Evolutionary conservation across 805 yeast genomes (phyloP).

Genomic region (Candida stauntonica): DNA sequence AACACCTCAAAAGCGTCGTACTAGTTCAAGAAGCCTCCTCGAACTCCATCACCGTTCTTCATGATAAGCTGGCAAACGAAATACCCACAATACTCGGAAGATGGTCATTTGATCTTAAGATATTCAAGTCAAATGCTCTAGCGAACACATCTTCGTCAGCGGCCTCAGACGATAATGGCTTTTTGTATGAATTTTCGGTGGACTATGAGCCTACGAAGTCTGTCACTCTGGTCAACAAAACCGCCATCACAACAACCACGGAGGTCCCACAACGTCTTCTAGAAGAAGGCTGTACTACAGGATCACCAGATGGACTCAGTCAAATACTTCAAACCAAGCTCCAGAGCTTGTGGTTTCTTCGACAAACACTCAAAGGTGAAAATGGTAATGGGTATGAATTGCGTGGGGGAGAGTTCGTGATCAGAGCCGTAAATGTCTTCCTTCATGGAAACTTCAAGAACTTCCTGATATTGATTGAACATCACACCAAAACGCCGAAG

Average conservation of each 20-base stretch:
- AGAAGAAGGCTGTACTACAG: constrained; percentile 50
- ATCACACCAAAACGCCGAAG: constrained; percentile 3
- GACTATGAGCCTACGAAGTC: constrained; percentile 18
- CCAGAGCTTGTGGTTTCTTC: constrained; percentile 63
- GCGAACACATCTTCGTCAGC: too few species aligned
- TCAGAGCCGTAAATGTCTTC: constrained; percentile 67
- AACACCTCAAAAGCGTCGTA: constrained; percentile 30
- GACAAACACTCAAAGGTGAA: constrained; percentile 71
- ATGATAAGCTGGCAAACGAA: constrained; percentile 66
- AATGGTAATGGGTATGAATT: constrained; percentile 65
- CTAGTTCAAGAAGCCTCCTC: constrained; percentile 45
- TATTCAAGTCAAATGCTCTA: constrained; percentile 58
- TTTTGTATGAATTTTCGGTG: constrained; percentile 13
- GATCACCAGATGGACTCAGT: constrained; percentile 55
- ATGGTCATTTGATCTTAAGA: constrained; percentile 67
- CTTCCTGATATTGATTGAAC: constrained; percentile 39
- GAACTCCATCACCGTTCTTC: constrained; percentile 61
- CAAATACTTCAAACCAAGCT: constrained; percentile 50
- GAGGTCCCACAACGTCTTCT: constrained; percentile 28
- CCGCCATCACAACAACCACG: constrained; percentile 27
- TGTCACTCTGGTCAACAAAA: constrained; percentile 23
- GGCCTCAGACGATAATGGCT: constrained; percentile 22
- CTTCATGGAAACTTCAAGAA: constrained; percentile 75
- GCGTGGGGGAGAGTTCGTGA: constrained; percentile 35
- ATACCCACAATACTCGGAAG: constrained; percentile 56